These are phyloP conservation scores for Aspergillus sclerotioniger DNA, from an alignment of 495 filamentous ascomycete species.

Conservation along the genomic window DNA sequence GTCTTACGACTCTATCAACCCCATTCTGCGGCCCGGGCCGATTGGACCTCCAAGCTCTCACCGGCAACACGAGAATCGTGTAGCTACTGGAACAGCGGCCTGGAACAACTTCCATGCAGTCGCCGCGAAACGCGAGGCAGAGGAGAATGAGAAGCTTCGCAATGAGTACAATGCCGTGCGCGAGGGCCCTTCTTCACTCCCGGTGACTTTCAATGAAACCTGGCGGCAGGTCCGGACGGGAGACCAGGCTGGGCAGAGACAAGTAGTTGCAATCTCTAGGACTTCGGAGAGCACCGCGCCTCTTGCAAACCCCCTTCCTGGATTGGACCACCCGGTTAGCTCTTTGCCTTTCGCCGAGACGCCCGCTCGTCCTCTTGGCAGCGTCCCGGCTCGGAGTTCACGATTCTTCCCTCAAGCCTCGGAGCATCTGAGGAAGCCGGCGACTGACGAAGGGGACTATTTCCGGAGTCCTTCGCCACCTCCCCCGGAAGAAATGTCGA, in stretches of 20 bases:
- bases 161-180: conserved; percentile 36
- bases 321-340: conserved; percentile 37
- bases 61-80: conserved; percentile 38
- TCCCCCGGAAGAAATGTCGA: conserved; percentile 63
- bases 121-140: conserved; percentile 42
- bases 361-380: conserved; percentile 35
- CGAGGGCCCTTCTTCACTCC: conserved; percentile 38
- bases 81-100: conserved; percentile 29
- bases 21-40: conserved; percentile 45
- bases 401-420: conserved; percentile 67
- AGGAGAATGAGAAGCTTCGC: conserved; percentile 37
- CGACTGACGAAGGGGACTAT: conserved; percentile 29
- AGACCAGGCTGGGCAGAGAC: conserved; percentile 40
- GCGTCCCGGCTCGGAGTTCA: conserved; percentile 52
- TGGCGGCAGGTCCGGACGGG: conserved; percentile 59
- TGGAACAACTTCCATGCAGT: conserved; percentile 52
- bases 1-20: conserved; percentile 37
- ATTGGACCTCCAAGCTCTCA: conserved; percentile 50
- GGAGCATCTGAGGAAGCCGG: conserved; percentile 38
- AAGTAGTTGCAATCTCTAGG: conserved; percentile 36
- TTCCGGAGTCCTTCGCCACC: conserved; percentile 60
- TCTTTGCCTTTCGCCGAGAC: conserved; percentile 37
- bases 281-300: conserved; percentile 28
- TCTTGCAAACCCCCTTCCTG: conserved; percentile 32
- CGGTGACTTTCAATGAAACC: conserved; percentile 58